Conservation (phyloP, 1,284 basidiomycete species). For the Mycosarcoma maydis region DNA sequence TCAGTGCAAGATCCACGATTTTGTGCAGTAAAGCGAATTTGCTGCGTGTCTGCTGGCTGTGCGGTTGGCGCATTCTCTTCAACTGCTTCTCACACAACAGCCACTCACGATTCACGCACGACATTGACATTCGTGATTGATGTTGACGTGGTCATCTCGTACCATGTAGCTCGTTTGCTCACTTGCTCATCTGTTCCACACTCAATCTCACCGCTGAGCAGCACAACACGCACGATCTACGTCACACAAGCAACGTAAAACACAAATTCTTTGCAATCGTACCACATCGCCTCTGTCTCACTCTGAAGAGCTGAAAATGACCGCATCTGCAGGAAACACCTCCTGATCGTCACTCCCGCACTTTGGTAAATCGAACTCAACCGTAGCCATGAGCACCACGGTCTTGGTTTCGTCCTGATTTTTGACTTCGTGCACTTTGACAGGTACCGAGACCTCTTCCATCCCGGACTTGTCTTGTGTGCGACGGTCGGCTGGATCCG, state of each 20-base stretch:
- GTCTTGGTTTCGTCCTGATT: constrained; percentile 65
- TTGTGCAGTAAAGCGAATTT: too few relatives aligned
- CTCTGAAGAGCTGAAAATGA: constrained; percentile 29
- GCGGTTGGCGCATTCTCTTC: too few relatives aligned
- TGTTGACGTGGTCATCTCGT: too few relatives aligned
- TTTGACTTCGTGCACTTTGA: constrained; percentile 64
- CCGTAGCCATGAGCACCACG: constrained; percentile 42
- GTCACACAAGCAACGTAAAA: neutral
- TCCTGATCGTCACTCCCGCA: neutral
- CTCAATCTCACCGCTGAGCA: too few relatives aligned
- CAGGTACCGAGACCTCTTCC: constrained; percentile 49
- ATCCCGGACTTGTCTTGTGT: constrained; percentile 32
- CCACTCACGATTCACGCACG: too few relatives aligned
- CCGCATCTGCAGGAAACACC: constrained; percentile 28
- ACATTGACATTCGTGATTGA: too few relatives aligned
- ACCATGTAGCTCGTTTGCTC: too few relatives aligned
- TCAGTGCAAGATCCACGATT: too few relatives aligned
- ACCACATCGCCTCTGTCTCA: neutral
- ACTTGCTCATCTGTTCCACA: too few relatives aligned
- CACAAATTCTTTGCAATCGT: neutral
- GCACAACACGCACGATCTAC: too few relatives aligned
- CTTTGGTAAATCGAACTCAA: constrained; percentile 35
- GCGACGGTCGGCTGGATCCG: constrained; percentile 34
- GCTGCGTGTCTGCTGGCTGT: too few relatives aligned
- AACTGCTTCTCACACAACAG: too few relatives aligned